Evolutionary conservation across 352 stramenopile species (phyloP).

Genomic region (Pythium aristosporum): DNA sequence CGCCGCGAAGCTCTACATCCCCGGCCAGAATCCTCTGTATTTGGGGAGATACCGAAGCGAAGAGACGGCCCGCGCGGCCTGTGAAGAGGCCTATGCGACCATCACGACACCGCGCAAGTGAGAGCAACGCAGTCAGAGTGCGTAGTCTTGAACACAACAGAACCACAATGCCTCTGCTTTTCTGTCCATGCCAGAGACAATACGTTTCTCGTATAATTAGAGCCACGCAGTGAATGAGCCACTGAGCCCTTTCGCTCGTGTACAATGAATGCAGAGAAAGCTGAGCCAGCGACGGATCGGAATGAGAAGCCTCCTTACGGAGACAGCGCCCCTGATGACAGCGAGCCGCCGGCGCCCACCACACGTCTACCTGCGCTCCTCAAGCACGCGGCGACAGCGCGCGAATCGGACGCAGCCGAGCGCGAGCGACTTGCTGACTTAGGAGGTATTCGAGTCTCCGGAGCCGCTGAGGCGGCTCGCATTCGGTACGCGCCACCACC

Average conservation of each 20-base stretch:
- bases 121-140: background rate
- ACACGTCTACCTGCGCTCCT: conserved; percentile 7
- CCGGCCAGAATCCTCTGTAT: conserved; percentile 67
- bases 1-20: conserved; percentile 54
- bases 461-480: background rate
- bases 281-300: background rate
- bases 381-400: conserved; percentile 22
- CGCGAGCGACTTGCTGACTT: background rate
- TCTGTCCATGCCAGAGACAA: background rate
- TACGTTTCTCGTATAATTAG: background rate
- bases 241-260: too few relatives aligned
- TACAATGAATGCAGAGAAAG: background rate
- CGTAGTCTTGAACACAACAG: too few relatives aligned
- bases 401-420: conserved; percentile 13
- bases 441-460: background rate
- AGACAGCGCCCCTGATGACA: background rate
- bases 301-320: background rate
- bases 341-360: background rate
- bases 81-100: conserved; percentile 50
- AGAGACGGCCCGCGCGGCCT: conserved; percentile 54
- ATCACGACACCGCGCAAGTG: conserved; percentile 62
- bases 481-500: conserved; percentile 15
- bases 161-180: background rate
- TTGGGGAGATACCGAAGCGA: conserved; percentile 66
- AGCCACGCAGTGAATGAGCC: too few relatives aligned